Evolutionary conservation across 306 rosid genomes (phyloP).

Genomic region (Citrullus amarus): DNA sequence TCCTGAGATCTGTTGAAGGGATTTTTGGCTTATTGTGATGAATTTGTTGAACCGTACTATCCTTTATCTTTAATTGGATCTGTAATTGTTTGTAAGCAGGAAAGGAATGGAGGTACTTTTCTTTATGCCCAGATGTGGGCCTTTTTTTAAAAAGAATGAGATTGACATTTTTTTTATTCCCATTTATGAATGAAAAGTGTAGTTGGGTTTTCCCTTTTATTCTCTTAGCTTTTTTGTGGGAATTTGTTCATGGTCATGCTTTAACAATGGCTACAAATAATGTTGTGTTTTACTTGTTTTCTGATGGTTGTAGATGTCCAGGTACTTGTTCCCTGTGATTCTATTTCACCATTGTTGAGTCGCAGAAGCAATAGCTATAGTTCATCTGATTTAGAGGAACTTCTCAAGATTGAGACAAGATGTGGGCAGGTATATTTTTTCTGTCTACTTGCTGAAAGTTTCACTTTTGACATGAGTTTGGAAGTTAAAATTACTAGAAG

Average conservation of each 20-base stretch:
- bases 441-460: neutral
- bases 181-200: neutral
- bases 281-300: neutral
- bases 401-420: conserved; percentile 37
- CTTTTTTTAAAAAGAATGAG: neutral
- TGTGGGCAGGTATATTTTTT: conserved; percentile 45
- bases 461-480: neutral
- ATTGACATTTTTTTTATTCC: neutral
- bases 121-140: neutral
- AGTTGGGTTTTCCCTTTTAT: neutral
- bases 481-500: neutral
- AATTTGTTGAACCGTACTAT: neutral
- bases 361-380: conserved; percentile 16
- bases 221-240: neutral
- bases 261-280: neutral
- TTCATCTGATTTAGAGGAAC: conserved; percentile 36
- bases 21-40: neutral
- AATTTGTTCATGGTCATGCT: neutral
- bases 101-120: neutral
- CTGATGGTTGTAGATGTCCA: neutral
- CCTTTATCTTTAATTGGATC: neutral
- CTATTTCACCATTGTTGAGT: conserved; percentile 35
- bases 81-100: neutral
- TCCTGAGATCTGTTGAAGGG: neutral
- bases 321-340: neutral